Conservation (phyloP, 106 monocot species). For the Dendrobium officinale region DNA sequence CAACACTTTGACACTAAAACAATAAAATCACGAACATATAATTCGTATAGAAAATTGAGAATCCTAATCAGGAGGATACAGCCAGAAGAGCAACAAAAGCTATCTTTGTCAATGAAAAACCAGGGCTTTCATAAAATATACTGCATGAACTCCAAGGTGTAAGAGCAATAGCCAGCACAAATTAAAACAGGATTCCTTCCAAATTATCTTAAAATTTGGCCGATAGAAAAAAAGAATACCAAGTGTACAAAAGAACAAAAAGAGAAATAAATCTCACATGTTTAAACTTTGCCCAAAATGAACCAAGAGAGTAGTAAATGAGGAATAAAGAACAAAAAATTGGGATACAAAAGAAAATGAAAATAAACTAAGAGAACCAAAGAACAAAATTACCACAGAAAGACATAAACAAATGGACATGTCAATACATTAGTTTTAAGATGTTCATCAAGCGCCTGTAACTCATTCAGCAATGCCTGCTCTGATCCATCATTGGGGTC, state of each 20-base stretch:
- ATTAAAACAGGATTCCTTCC: not conserved
- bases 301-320: not conserved
- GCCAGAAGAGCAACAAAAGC: no score
- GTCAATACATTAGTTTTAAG: constrained; percentile 64
- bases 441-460: constrained; percentile 69
- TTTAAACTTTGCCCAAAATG: not conserved
- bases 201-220: not conserved
- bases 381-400: not conserved
- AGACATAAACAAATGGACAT: not conserved
- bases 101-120: no score
- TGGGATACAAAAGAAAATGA: not conserved
- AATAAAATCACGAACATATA: no score
- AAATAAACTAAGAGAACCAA: not conserved
- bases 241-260: not conserved
- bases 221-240: not conserved
- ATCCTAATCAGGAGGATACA: no score
- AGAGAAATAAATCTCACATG: not conserved
- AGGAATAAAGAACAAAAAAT: not conserved
- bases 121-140: no score
- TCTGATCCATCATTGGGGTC: constrained; percentile 79
- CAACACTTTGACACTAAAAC: no score
- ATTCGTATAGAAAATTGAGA: no score
- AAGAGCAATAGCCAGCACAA: not conserved
- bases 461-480: constrained; percentile 63
- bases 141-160: no score